Base-by-base conservation (phyloP, 2,329 filamentous ascomycete genomes). In the Paramyrothecium roridum region DNA sequence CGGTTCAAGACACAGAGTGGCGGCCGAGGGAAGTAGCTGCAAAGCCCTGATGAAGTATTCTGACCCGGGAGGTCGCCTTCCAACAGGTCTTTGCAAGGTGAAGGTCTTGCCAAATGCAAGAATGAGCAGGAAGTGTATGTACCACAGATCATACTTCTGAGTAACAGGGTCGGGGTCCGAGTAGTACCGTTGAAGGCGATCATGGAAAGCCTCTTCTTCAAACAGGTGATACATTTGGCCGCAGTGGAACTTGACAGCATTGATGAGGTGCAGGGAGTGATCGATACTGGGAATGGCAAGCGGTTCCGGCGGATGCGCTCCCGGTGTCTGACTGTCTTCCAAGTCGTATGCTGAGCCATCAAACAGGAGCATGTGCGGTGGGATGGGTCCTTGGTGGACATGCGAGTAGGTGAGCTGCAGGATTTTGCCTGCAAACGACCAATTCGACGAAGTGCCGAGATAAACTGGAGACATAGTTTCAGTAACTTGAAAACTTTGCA, bases 81-180 rank as follows among this genome's bases (percentile, higher is more conserved):
- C 66, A 8, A 70, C 66, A 3, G 62, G 65, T 17, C 73, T 64
- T 30, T 73, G 71, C 23, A 74, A 73, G 0, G 77, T 71, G 33
- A 84, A 80, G 0, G 77, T 79, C 58, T 83, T 83, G 1, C 81
- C 81, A 56, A 84, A 81, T 0, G 81, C 80, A 3, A 84, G 67
- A 11, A 84, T 72, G 1, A 83, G 67, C 3, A 83, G 66, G 17
- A 80, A 82, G 52, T 84, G 81, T 17, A 80, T 75, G 54, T 80
- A 82, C 71, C 78, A 82, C 2, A 83, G 62, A 12, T 57, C 59
- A 1, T 65, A 57, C 0, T 59, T 55, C 1, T 60, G 54, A 0
- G 59, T 60, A 7, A 62, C 56, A 1, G 53, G 50, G 0, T 54
- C 57, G 3, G 61, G 63, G 1, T 67, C 59, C 2, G 63, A 46